Evolutionary conservation across 495 filamentous ascomycete genomes (phyloP), one percentile per base, ranked within the genome.

Genomic region (Aspergillus affinis): DNA sequence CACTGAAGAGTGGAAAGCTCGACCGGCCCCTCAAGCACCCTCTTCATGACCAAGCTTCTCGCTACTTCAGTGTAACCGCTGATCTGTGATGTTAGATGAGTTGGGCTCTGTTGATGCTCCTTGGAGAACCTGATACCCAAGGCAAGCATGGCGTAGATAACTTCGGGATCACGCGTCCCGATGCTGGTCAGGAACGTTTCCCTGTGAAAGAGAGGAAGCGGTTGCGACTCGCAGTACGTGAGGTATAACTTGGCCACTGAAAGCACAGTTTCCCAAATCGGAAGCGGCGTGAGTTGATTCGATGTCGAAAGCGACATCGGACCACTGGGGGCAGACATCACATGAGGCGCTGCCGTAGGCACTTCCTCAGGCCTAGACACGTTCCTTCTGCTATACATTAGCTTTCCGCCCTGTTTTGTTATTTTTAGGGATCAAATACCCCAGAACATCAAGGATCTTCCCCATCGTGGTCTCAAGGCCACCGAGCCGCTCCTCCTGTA

Each of bases 1-100:
- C 72, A 72, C 52, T 81, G 78, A 30, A 81, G 67, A 1, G 78
- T 81, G 32, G 78, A 79, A 17, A 81, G 63, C 56, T 81, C 78
- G 15, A 81, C 75, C 0, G 70, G 71, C 12, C 78, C 78, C 50
- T 79, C 72, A 20, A 73, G 75, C 8, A 79, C 67, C 60, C 74
- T 70, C 54, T 72, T 76, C 65, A 73, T 78, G 7, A 78, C 71
- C 6, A 78, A 67, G 7, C 63, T 68, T 20, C 78, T 65, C 9
- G 78, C 74, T n/a, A 74, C 73, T 62, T 80, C 75, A 1, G 75
- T 68, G 66, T 81, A 79, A 8, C 69, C 65, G 44, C 67, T 71
- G 6, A 74, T 65, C 18, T 60, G 51, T 50, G 51, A 49, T 2
- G 59, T 54, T 1, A 69, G 55, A 10, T 68, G 55, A 12, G 61